These are phyloP conservation scores for Rhodotorula sp. DNA, from an alignment of 1,284 basidiomycete species.

Conservation along the genomic window DNA sequence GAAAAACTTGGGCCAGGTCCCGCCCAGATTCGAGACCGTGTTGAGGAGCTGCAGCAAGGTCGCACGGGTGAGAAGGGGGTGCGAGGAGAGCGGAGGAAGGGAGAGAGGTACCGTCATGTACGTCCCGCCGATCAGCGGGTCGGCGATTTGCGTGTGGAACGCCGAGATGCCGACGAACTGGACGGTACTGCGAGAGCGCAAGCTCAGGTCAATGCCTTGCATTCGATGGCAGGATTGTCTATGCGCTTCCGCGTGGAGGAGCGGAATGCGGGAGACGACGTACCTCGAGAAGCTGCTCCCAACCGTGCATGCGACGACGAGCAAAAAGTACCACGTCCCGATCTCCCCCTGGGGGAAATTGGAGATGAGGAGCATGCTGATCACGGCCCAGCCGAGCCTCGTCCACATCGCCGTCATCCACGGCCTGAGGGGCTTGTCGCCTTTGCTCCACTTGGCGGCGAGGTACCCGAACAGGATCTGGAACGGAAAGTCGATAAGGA, in stretches of 20 bases:
- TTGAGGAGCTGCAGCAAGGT: conserved; percentile 63
- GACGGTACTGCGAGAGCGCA: conserved; percentile 68
- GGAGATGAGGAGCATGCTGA: conserved; percentile 75
- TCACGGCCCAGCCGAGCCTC: conserved; percentile 68
- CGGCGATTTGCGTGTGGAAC: conserved; percentile 95
- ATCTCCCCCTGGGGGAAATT: conserved; percentile 73
- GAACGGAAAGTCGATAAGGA: conserved; percentile 96
- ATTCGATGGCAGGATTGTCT: too few relatives aligned
- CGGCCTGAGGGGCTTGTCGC: conserved; percentile 52
- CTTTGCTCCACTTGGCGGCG: conserved; percentile 78
- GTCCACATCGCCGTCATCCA: conserved; percentile 95
- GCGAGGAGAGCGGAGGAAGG: not conserved
- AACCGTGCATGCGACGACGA: conserved; percentile 78
- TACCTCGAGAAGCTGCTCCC: conserved; percentile 81
- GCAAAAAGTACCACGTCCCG: conserved; percentile 74
- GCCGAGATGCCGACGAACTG: conserved; percentile 98
- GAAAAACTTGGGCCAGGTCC: conserved; percentile 96
- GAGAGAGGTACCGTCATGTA: conserved; percentile 72
- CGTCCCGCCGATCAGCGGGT: conserved; percentile 94
- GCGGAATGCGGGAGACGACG: conserved; percentile 45
- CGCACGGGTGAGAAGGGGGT: not conserved
- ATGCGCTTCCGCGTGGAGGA: not conserved
- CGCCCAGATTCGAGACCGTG: conserved; percentile 95
- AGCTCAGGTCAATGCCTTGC: too few relatives aligned
- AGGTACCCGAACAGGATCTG: conserved; percentile 95